Base-by-base conservation (phyloP, 208 protist genomes). In the Trypanosoma scelopori region DNA sequence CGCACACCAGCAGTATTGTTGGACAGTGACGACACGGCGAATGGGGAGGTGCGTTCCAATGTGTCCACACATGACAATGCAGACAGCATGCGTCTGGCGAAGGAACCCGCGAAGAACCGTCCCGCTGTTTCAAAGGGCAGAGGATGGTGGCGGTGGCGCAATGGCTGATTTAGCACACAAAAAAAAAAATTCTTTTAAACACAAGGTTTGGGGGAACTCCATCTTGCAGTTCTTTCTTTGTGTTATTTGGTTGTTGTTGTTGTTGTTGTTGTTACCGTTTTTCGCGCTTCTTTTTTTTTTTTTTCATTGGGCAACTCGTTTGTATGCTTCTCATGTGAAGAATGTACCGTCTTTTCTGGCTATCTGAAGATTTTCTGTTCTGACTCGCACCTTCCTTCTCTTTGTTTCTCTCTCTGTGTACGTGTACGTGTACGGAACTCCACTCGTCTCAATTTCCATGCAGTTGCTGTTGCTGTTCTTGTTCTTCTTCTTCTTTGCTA, bases 201-300 rank as follows among this genome's bases (percentile, higher is more conserved):
- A n/a, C n/a, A n/a, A n/a, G n/a, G n/a, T n/a, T n/a, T n/a, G n/a
- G n/a, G n/a, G n/a, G n/a, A n/a, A n/a, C n/a, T n/a, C n/a, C n/a
- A n/a, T n/a, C n/a, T n/a, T n/a, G n/a, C n/a, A n/a, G n/a, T n/a
- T 37, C 43, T 65, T n/a, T 55, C 6, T 65, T 55, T 55, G 15
- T 12, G 41, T 53, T 12, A 18, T 43, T 35, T 28, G n/a, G n/a
- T n/a, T n/a, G n/a, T n/a, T n/a, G n/a, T n/a, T n/a, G n/a, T 65
- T 0, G 16, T 39, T 23, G 4, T 1, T 30, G 13, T 20, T 49
- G 39, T 45, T 43, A 43, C 42, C 42, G 6, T 16, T 39, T 11
- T 45, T 58, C 18, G 27, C 42, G 13, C 18, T 58, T 58, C 42
- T 12, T 58, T 58, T 58, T 43, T 43, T 58, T 58, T 61, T 49